These are phyloP conservation scores for Rhodotorula toruloides DNA, from an alignment of 768 basidiomycete genomes.

Conservation along the genomic window DNA sequence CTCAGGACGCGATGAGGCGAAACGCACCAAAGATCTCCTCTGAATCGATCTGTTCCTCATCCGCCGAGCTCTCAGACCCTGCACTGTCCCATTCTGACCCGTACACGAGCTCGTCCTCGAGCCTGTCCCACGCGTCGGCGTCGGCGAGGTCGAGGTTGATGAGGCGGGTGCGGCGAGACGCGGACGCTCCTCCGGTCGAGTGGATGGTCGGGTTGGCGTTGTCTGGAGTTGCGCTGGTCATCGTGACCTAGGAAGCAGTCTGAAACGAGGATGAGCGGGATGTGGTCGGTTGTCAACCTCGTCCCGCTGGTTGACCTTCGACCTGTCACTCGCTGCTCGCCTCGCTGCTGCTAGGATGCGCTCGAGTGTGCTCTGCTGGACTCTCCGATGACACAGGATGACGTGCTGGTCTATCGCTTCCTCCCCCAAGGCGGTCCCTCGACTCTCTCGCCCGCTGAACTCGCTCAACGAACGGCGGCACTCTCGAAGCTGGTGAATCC, in stretches of 20 bases:
- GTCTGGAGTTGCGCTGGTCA: conserved; percentile 45
- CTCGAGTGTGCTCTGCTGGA: background rate
- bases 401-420: too few species aligned
- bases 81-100: background rate
- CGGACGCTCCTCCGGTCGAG: conserved; percentile 42
- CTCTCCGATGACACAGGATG: background rate
- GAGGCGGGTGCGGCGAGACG: conserved; percentile 47
- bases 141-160: conserved; percentile 48
- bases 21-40: conserved; percentile 82
- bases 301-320: too few species aligned
- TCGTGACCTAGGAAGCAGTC: background rate
- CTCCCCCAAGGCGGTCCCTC: too few species aligned
- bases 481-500: too few species aligned
- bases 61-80: conserved; percentile 47
- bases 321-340: background rate
- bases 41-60: conserved; percentile 69
- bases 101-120: conserved; percentile 4
- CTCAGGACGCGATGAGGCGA: background rate
- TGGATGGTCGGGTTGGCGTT: conserved; percentile 90
- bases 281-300: background rate
- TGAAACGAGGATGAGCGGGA: background rate
- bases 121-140: conserved; percentile 42
- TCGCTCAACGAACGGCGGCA: too few species aligned
- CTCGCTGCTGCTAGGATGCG: background rate
- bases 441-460: too few species aligned